Conservation (phyloP, 148 eudicot genomes). For the Fagopyrum esculentum region DNA sequence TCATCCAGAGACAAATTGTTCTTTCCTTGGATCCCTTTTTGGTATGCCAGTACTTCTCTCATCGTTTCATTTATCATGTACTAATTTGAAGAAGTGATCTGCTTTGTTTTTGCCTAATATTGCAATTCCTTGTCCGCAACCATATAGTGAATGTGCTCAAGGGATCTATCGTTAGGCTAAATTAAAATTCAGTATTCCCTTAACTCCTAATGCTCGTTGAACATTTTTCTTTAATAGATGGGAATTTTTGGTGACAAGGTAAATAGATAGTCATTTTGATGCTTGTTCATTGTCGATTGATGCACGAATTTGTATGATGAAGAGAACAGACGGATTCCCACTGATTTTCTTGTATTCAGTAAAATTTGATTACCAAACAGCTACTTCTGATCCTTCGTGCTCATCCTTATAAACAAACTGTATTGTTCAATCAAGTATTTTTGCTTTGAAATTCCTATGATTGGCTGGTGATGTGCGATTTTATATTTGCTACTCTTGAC, state of each 20-base stretch:
- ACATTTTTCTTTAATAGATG: background rate
- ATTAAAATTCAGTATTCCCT: background rate
- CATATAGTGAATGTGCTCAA: background rate
- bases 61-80: too few relatives aligned
- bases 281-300: background rate
- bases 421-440: background rate
- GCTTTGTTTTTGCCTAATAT: background rate
- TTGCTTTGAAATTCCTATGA: background rate
- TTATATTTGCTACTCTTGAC: slow-evolving; percentile 9
- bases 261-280: background rate
- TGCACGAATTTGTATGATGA: slow-evolving; percentile 5
- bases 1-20: slow-evolving; percentile 10
- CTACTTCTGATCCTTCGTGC: slow-evolving; percentile 16
- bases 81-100: background rate
- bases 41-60: background rate
- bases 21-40: slow-evolving; percentile 14
- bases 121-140: slow-evolving; percentile 9
- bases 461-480: background rate
- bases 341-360: slow-evolving; percentile 4
- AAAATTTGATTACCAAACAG: slow-evolving; percentile 6
- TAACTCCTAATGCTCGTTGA: background rate
- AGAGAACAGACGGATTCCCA: slow-evolving; percentile 15
- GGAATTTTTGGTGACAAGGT: slow-evolving; percentile 13
- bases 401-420: background rate
- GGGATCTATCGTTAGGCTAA: slow-evolving; percentile 7